These are phyloP conservation scores for Leccinellum luteum DNA, from an alignment of 768 basidiomycete genomes.

Conservation along the genomic window DNA sequence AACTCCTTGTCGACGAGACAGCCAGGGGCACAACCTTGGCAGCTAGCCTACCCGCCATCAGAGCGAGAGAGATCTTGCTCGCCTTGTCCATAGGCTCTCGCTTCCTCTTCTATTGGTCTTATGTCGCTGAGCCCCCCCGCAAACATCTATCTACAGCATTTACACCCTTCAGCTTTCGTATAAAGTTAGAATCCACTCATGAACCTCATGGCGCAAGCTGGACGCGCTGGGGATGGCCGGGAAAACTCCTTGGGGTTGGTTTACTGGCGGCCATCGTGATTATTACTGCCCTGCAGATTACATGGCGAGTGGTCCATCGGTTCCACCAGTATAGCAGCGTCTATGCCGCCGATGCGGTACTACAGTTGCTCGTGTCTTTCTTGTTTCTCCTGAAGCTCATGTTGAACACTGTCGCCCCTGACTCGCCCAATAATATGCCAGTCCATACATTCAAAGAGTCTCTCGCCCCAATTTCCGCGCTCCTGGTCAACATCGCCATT, in stretches of 20 bases:
- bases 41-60: constrained; percentile 36
- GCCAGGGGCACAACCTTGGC: constrained; percentile 21
- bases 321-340: constrained; percentile 41
- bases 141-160: constrained; percentile 28
- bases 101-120: constrained; percentile 67
- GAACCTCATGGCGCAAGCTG: constrained; percentile 58
- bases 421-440: constrained; percentile 37
- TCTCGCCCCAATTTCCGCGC: constrained; percentile 46
- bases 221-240: constrained; percentile 60
- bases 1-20: constrained; percentile 44
- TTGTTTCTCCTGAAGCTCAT: constrained; percentile 63
- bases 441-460: constrained; percentile 48
- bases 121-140: constrained; percentile 58
- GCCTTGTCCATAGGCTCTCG: constrained; percentile 56
- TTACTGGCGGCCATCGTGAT: constrained; percentile 44
- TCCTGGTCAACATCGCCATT: constrained; percentile 51
- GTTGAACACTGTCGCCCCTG: constrained; percentile 47
- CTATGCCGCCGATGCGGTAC: constrained; percentile 55
- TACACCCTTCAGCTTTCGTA: constrained; percentile 11
- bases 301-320: constrained; percentile 53
- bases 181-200: constrained; percentile 12
- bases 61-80: constrained; percentile 57
- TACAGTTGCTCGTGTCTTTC: constrained; percentile 57
- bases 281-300: constrained; percentile 55
- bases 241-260: constrained; percentile 49